These are phyloP conservation scores for Ceratocystis lukuohia DNA, from an alignment of 2,329 filamentous ascomycete species.

Conservation along the genomic window DNA sequence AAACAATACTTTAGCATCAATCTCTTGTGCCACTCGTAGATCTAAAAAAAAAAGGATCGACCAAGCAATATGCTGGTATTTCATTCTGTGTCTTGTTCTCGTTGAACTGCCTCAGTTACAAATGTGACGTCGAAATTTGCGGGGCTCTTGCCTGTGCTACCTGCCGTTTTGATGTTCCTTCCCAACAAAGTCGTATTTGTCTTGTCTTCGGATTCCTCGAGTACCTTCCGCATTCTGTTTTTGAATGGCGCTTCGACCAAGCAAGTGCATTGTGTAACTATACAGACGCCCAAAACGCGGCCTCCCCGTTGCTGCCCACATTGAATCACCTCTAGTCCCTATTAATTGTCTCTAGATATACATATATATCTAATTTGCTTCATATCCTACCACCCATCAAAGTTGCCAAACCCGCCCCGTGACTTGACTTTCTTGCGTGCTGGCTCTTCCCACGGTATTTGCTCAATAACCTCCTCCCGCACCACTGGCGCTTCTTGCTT, in stretches of 20 bases:
- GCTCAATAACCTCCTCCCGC: slow-evolving; percentile 48
- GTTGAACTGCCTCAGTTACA: background rate
- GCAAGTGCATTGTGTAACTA: background rate
- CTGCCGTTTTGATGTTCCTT: slow-evolving; percentile 5
- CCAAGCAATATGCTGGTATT: too few species aligned
- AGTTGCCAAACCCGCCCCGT: slow-evolving; percentile 75
- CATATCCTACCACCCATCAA: slow-evolving; percentile 64
- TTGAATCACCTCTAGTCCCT: background rate
- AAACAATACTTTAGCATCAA: too few species aligned
- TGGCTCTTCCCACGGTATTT: slow-evolving; percentile 56
- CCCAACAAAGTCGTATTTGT: slow-evolving; percentile 13
- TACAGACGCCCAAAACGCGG: background rate
- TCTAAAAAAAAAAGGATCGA: too few species aligned
- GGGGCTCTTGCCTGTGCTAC: background rate
- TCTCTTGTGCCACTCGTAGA: too few species aligned
- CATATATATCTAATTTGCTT: too few species aligned
- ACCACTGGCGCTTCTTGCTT: slow-evolving; percentile 20
- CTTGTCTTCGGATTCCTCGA: background rate
- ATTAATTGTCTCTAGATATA: background rate
- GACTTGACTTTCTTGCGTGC: slow-evolving; percentile 67
- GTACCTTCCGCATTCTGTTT: background rate
- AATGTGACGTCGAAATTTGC: background rate
- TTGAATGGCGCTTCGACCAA: background rate
- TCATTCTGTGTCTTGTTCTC: too few species aligned
- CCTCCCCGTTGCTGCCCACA: too few species aligned